Conservation (phyloP, 2,329 filamentous ascomycete genomes). For the Ophiocordyceps camponoti-saundersi region DNA sequence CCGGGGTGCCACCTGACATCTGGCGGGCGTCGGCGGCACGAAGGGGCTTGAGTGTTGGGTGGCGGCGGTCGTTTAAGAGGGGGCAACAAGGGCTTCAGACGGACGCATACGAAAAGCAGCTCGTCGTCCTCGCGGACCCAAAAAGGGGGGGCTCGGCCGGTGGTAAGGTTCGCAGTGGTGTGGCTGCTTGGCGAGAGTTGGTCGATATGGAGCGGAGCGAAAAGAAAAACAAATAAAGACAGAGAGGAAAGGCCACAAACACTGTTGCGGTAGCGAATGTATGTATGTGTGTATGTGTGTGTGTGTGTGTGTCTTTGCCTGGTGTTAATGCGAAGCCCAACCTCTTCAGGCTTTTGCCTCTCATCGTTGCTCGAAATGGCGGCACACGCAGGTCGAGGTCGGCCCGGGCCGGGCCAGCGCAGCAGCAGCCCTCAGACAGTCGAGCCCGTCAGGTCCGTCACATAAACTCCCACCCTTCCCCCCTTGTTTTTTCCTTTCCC, state of each 20-base stretch:
- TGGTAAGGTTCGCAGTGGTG: background rate
- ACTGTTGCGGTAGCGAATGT: background rate
- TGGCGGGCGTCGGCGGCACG: too few relatives aligned
- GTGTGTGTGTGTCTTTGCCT: background rate
- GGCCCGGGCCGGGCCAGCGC: background rate
- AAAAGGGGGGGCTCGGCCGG: background rate
- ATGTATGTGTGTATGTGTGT: background rate
- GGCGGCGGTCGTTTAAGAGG: background rate
- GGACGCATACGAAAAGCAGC: too few relatives aligned
- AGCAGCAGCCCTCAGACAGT: background rate
- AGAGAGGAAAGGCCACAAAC: background rate
- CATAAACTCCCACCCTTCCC: slow-evolving; percentile 20
- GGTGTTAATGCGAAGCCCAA: background rate
- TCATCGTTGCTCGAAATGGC: background rate
- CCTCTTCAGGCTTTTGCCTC: background rate
- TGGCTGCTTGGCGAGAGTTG: background rate
- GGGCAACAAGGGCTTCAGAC: background rate
- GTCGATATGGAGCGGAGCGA: background rate
- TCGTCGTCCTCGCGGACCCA: background rate
- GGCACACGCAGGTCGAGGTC: background rate
- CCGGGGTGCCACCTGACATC: too few relatives aligned
- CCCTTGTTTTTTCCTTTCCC: slow-evolving; percentile 9
- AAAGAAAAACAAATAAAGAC: background rate
- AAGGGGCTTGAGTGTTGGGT: too few relatives aligned
- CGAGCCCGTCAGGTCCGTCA: slow-evolving; percentile 5